A percentile compares a stretch with the other conserved stretches of the same genome.
phyloP scores from a whole-genome alignment of 768 basidiomycete species.

The Auriscalpium microsporum region DNA sequence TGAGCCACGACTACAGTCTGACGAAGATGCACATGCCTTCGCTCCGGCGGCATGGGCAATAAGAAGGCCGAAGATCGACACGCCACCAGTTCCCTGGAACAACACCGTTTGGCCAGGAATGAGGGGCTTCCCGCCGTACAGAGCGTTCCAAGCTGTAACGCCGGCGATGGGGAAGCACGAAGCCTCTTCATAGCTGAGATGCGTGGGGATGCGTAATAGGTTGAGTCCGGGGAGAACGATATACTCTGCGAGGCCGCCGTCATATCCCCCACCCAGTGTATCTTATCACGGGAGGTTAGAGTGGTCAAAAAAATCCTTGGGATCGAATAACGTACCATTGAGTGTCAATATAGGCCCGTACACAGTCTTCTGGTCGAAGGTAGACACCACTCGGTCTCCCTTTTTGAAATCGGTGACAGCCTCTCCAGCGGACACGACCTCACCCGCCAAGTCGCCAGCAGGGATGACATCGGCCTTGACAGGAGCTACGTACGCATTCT shows the following conservation, averaged over 20 bases:
- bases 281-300: neutral
- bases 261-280: slow-evolving; percentile 36
- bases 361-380: neutral
- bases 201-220: slow-evolving; percentile 43
- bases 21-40: neutral
- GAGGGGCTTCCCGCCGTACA: slow-evolving; percentile 40
- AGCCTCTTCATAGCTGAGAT: slow-evolving; percentile 55
- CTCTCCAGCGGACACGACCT: slow-evolving; percentile 34
- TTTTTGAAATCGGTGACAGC: slow-evolving; percentile 34
- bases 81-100: slow-evolving; percentile 48
- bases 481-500: slow-evolving; percentile 31
- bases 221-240: slow-evolving; percentile 33
- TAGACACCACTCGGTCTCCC: slow-evolving; percentile 37
- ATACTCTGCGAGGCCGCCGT: slow-evolving; percentile 50
- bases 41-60: slow-evolving; percentile 57
- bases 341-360: neutral
- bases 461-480: slow-evolving; percentile 23
- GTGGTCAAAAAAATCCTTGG: too few relatives aligned
- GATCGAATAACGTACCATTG: neutral
- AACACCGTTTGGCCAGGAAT: slow-evolving; percentile 54
- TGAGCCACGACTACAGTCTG: too few relatives aligned
- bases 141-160: slow-evolving; percentile 55
- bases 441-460: slow-evolving; percentile 44
- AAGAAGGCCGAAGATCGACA: slow-evolving; percentile 52
- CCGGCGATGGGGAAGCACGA: slow-evolving; percentile 58